A percentile compares a stretch with the other conserved stretches of the same genome.
Evolutionary conservation across 140 eudicot genomes (phyloP).

Genomic region (Ambrosia hybrid): DNA sequence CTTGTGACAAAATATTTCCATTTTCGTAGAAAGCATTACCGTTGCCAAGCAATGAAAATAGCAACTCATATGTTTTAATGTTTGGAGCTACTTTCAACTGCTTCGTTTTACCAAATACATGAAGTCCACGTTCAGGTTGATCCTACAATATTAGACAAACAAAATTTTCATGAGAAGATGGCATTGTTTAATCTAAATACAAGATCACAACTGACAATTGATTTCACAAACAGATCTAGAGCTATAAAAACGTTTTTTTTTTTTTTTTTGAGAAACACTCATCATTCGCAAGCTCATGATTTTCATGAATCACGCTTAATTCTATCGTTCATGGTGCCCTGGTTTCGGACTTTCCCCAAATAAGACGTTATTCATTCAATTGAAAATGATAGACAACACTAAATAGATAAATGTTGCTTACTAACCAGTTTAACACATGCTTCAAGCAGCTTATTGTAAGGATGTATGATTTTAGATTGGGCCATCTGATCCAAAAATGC

Average conservation of each 20-base stretch:
- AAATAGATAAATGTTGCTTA: slow-evolving; percentile 10
- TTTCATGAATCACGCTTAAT: too few relatives aligned
- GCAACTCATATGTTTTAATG: slow-evolving; percentile 71
- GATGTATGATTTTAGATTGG: slow-evolving; percentile 33
- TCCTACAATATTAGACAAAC: slow-evolving; percentile 33
- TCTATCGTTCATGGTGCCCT: neutral
- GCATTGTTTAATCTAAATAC: slow-evolving; percentile 1
- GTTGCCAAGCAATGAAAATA: slow-evolving; percentile 83
- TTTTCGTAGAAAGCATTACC: slow-evolving; percentile 86
- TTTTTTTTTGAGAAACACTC: neutral
- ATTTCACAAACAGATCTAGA: slow-evolving; percentile 5
- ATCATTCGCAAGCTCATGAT: neutral
- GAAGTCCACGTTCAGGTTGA: slow-evolving; percentile 77
- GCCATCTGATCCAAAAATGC: slow-evolving; percentile 53
- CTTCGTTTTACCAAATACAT: slow-evolving; percentile 76
- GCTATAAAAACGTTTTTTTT: too few relatives aligned
- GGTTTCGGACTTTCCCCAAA: neutral
- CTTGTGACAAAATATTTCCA: slow-evolving; percentile 59
- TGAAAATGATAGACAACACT: neutral
- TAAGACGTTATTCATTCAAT: neutral
- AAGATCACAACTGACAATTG: neutral
- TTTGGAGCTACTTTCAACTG: slow-evolving; percentile 49
- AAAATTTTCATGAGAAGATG: neutral
- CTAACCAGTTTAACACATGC: slow-evolving; percentile 86
- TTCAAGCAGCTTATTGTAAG: slow-evolving; percentile 68